Conservation (phyloP, 2,329 filamentous ascomycete species). For the Stachybotrys chlorohalonatus region DNA sequence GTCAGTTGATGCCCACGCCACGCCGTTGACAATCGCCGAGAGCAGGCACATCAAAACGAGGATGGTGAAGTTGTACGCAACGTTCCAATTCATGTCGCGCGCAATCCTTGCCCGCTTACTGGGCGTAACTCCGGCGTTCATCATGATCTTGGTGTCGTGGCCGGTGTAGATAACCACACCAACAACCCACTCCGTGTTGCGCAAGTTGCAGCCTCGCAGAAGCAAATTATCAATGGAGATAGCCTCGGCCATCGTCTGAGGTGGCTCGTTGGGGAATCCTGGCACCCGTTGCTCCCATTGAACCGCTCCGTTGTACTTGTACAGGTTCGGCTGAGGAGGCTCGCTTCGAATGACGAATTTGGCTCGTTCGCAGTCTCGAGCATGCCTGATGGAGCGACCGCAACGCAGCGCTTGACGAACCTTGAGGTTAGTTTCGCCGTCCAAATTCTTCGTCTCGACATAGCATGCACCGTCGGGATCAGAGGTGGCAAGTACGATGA, state of each 20-base stretch:
- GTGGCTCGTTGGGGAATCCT: constrained; percentile 50
- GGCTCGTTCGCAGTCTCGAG: constrained; percentile 82
- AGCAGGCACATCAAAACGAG: constrained; percentile 84
- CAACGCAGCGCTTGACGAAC: constrained; percentile 86
- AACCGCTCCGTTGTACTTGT: constrained; percentile 86
- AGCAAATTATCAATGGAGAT: constrained; percentile 93
- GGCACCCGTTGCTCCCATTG: constrained; percentile 72
- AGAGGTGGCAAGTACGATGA: constrained; percentile 87
- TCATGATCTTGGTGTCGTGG: constrained; percentile 97
- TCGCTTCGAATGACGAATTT: constrained; percentile 89
- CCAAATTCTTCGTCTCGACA: constrained; percentile 95
- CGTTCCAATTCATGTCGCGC: constrained; percentile 92
- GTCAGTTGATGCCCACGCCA: constrained; percentile 66
- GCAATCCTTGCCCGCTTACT: constrained; percentile 89
- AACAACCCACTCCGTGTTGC: constrained; percentile 94
- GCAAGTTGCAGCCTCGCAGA: constrained; percentile 82
- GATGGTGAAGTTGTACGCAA: constrained; percentile 91
- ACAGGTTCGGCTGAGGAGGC: constrained; percentile 83
- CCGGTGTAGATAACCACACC: constrained; percentile 92
- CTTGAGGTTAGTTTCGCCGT: constrained; percentile 96
- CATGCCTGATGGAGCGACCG: constrained; percentile 74
- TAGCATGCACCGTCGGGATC: constrained; percentile 93
- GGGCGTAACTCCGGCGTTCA: constrained; percentile 92
- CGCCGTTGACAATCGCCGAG: constrained; percentile 74
- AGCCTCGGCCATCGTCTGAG: constrained; percentile 78